Evolutionary conservation across 345 rosid species (phyloP).

Genomic region (Chamaenerion angustifolium): DNA sequence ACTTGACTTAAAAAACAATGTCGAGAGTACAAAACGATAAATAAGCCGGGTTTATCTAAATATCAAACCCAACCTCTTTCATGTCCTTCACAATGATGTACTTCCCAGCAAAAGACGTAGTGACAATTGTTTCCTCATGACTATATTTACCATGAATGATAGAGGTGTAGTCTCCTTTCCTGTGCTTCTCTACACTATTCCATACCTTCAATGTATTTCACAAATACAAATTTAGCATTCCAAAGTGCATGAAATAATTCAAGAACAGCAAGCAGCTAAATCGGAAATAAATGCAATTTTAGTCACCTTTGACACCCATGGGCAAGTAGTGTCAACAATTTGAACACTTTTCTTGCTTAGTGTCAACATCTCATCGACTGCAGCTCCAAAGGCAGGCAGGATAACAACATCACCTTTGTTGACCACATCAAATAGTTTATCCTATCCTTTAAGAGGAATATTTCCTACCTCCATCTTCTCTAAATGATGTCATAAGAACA

Average conservation of each 20-base stretch:
- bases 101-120: constrained; percentile 83
- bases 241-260: neutral
- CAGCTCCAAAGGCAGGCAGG: constrained; percentile 95
- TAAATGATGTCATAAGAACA: constrained; percentile 38
- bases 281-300: neutral
- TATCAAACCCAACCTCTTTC: constrained; percentile 44
- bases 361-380: constrained; percentile 75
- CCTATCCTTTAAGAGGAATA: constrained; percentile 51
- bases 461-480: constrained; percentile 73
- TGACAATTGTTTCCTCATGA: constrained; percentile 87
- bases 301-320: constrained; percentile 90
- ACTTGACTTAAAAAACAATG: neutral
- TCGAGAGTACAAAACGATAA: neutral
- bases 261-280: neutral
- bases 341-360: constrained; percentile 55
- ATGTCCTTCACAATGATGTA: constrained; percentile 69
- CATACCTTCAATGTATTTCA: constrained; percentile 41
- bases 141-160: constrained; percentile 83
- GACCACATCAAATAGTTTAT: constrained; percentile 72
- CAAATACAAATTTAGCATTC: neutral
- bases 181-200: constrained; percentile 88
- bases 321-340: constrained; percentile 95
- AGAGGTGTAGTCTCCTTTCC: constrained; percentile 80
- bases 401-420: constrained; percentile 72
- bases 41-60: neutral